Base-by-base conservation (phyloP, 148 eudicot genomes). In the Limonium bicolor region DNA sequence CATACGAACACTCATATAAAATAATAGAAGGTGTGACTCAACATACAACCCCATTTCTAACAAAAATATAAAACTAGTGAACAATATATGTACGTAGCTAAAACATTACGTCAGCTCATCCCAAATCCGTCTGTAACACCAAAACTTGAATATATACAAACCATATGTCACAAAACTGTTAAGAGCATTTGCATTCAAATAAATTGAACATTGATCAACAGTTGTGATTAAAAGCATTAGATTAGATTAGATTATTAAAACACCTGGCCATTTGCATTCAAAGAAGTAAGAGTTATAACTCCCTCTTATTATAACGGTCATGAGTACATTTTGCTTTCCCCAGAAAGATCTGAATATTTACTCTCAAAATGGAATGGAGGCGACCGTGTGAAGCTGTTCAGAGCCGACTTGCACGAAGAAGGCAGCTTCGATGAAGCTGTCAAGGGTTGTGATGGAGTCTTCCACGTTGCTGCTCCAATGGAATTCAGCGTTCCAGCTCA, bases 401-500 rank as follows among this genome's bases (percentile, higher is more conserved):
- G 53, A 60, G 77, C 86, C 30, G 77, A 85, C 59, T 64, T 85
- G 45, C 69, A 59, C 3, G 71, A 80, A 27, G 82, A 80, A 64
- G 92, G 95, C 4, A 85, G 95, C 66, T 85, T 71, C 26, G 80
- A 85, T 20, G 86, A 80, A 6, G 86, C 86, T 12, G 61, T 85
- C 5, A 50, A 55, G 47, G 80, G 77, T 2, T 85, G 95, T 51
- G 62, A 56, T 41, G 92, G 92, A 10, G 80, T 85, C 4, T 85
- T 85, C 53, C 90, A 80, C 62, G 80, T 80, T 50, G 90, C 95
- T 4, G 95, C 95, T 29, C 55, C 80, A 2, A 77, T 85, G 95
- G 73, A 85, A 42, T 69, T 77, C 54, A 52, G 26, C 13, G 61
- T 74, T 18, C 64, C 56, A 14, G 48, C 61, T 2, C 55, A 53